Conservation (phyloP, 2,329 filamentous ascomycete species). For the Cordyceps javanica region DNA sequence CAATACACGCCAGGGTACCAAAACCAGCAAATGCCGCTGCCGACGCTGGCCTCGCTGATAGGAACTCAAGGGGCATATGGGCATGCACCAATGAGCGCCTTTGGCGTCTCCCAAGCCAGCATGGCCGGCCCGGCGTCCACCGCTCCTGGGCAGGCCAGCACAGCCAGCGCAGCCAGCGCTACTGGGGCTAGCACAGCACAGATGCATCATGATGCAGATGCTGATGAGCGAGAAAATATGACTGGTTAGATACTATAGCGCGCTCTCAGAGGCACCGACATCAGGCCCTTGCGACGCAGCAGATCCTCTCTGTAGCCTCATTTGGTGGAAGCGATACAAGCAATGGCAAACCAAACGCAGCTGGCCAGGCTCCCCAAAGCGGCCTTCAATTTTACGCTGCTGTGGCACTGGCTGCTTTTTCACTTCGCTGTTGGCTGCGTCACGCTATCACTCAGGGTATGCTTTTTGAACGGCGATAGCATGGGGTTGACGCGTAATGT, state of each 20-base stretch:
- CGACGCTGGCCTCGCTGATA: conserved; percentile 22
- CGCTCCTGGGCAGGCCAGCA: conserved; percentile 19
- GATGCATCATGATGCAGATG: conserved; percentile 24
- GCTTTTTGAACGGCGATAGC: background rate
- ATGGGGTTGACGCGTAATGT: background rate
- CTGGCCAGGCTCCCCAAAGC: background rate
- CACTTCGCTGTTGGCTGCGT: background rate
- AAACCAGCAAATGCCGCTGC: conserved; percentile 16
- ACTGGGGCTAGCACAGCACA: conserved; percentile 32
- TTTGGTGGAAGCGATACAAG: too few species aligned
- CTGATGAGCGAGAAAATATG: conserved; percentile 15
- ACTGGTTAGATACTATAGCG: background rate
- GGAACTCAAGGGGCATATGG: conserved; percentile 21
- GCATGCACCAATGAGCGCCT: conserved; percentile 15
- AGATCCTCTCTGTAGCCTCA: background rate
- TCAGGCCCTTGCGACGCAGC: background rate
- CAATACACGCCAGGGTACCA: conserved; percentile 14
- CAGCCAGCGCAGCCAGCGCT: conserved; percentile 20
- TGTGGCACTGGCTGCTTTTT: background rate
- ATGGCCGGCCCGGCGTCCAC: conserved; percentile 23
- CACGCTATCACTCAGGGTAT: background rate
- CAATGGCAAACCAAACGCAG: too few species aligned
- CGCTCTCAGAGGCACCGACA: background rate
- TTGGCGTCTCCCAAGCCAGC: conserved; percentile 24
- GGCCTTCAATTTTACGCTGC: background rate